Conservation (phyloP, 176 grass and related monocot genomes). For the Oryza punctata region DNA sequence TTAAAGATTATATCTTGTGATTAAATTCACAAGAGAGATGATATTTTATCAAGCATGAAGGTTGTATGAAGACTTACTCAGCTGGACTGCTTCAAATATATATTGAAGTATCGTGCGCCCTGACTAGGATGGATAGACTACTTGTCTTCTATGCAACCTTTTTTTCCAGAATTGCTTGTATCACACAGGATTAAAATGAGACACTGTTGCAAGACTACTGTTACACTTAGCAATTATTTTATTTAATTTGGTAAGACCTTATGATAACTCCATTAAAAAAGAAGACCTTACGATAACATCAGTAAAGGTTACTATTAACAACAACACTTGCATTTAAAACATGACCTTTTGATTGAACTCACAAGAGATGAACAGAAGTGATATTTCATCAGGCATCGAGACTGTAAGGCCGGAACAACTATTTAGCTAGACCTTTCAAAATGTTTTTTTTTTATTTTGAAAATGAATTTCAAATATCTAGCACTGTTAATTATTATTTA, state of each 20-base stretch:
- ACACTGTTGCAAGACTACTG: neutral
- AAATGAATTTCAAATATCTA: constrained; percentile 24
- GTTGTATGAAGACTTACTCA: neutral
- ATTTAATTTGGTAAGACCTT: constrained; percentile 8
- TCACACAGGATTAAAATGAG: neutral
- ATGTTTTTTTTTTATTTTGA: neutral
- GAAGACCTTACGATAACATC: constrained; percentile 10
- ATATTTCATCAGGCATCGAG: constrained; percentile 15
- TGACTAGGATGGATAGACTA: neutral
- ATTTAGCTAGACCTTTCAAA: neutral
- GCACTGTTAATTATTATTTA: neutral
- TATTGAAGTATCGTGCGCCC: neutral
- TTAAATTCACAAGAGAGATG: neutral
- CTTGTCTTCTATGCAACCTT: neutral
- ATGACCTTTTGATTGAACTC: constrained; percentile 8
- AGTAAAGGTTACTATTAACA: constrained; percentile 1
- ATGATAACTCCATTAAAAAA: neutral
- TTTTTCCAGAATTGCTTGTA: neutral
- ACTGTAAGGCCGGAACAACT: neutral
- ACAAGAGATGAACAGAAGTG: neutral
- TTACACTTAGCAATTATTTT: constrained; percentile 9
- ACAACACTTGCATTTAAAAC: constrained; percentile 9
- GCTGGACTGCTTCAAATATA: neutral
- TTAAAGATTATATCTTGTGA: neutral
- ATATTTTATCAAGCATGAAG: neutral